A percentile compares a stretch with the other conserved stretches of the same genome.
Conservation (phyloP, 371 early-diverging fungal species). For the Saksenaea vasiformis region DNA sequence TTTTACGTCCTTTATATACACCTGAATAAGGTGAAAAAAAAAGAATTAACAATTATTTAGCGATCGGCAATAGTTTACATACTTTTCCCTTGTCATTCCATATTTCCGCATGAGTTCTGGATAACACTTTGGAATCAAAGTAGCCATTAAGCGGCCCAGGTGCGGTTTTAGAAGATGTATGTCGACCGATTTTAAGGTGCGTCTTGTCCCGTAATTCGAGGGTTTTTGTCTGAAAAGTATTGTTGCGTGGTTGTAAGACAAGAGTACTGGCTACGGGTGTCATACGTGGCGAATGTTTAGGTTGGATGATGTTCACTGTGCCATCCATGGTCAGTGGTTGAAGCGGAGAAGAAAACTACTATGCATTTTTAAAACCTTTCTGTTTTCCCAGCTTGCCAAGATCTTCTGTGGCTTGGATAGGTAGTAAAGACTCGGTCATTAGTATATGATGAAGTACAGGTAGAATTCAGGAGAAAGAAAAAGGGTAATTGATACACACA, state of each 20-base stretch:
- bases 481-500: neutral
- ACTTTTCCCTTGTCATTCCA: constrained; percentile 74
- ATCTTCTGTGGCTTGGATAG: constrained; percentile 10
- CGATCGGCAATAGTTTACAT: constrained; percentile 8
- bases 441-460: neutral
- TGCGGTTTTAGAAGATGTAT: constrained; percentile 64
- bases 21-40: constrained; percentile 27
- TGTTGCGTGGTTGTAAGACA: constrained; percentile 64
- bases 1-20: constrained; percentile 77
- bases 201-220: constrained; percentile 60
- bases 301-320: constrained; percentile 5
- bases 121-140: constrained; percentile 88
- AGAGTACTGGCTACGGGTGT: constrained; percentile 29
- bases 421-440: constrained; percentile 3
- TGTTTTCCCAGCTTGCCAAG: constrained; percentile 7
- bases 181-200: constrained; percentile 74
- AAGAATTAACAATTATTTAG: neutral
- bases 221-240: constrained; percentile 63
- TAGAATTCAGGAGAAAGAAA: neutral
- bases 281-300: constrained; percentile 2
- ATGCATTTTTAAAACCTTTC: constrained; percentile 8
- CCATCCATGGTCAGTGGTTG: constrained; percentile 3
- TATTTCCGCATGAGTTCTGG: constrained; percentile 83
- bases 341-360: constrained; percentile 7
- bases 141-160: constrained; percentile 76